These are phyloP conservation scores for Ogataea pini DNA, from an alignment of 805 yeast species.

Conservation along the genomic window DNA sequence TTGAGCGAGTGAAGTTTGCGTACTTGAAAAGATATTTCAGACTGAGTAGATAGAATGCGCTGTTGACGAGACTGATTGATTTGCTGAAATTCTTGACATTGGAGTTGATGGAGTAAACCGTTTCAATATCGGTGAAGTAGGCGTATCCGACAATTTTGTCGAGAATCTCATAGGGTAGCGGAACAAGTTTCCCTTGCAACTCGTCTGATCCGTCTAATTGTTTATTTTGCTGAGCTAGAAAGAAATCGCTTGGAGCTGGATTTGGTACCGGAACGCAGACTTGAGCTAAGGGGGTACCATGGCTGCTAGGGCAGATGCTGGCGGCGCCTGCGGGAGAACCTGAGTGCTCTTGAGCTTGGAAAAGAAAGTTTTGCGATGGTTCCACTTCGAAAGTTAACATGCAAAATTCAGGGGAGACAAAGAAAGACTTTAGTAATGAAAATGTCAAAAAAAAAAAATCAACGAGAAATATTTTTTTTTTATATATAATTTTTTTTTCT, in stretches of 20 bases:
- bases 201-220: conserved; percentile 19
- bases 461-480: conserved; percentile 2
- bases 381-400: conserved; percentile 25
- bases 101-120: conserved; percentile 31
- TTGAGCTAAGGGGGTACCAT: not conserved
- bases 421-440: not conserved
- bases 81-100: conserved; percentile 32
- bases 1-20: conserved; percentile 77
- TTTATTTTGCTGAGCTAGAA: conserved; percentile 18
- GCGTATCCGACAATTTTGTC: conserved; percentile 35
- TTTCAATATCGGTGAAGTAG: conserved; percentile 32
- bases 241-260: conserved; percentile 15
- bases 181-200: conserved; percentile 16
- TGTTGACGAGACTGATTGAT: conserved; percentile 45
- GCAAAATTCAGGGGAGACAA: conserved; percentile 3
- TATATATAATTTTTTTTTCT: conserved; percentile 4
- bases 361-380: conserved; percentile 16
- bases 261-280: not conserved
- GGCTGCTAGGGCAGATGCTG: not conserved
- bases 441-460: not conserved
- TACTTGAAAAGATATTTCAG: conserved; percentile 62
- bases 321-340: not conserved
- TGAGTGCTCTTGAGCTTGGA: conserved; percentile 7
- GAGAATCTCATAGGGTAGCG: conserved; percentile 35
- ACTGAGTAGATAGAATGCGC: conserved; percentile 57